A percentile compares a stretch with the other conserved stretches of the same genome.
These are phyloP conservation scores for Bryoglossum gracile DNA, from an alignment of 495 filamentous ascomycete genomes.

Conservation along the genomic window DNA sequence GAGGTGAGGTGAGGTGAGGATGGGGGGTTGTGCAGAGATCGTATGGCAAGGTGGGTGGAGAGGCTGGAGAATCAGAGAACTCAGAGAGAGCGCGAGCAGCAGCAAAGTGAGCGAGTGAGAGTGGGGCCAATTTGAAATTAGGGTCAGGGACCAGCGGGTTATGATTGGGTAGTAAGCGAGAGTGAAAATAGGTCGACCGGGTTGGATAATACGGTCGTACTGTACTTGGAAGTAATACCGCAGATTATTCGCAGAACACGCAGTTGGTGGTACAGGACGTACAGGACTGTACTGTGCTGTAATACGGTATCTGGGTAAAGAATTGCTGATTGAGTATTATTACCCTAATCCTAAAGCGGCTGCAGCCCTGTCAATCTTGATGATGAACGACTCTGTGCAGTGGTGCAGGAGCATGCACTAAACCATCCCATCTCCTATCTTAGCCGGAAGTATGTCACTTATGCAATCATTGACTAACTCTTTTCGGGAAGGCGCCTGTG, in stretches of 20 bases:
- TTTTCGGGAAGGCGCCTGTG: no score
- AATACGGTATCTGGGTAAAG: not conserved
- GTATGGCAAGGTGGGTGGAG: not conserved
- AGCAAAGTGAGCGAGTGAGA: not conserved
- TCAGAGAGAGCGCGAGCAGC: no score
- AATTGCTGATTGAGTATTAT: not conserved
- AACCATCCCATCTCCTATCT: no score
- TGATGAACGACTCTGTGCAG: no score
- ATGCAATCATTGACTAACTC: no score
- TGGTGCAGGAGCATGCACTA: no score
- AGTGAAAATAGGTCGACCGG: not conserved
- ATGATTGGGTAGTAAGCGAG: not conserved
- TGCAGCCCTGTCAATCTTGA: no score
- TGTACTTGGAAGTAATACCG: not conserved
- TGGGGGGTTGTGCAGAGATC: not conserved
- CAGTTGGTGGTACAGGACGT: not conserved
- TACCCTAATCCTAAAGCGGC: not conserved
- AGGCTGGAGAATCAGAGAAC: no score
- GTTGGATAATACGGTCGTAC: not conserved
- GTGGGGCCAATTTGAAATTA: not conserved
- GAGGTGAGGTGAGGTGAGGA: not conserved
- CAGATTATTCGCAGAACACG: not conserved
- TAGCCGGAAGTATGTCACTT: no score
- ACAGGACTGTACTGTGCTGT: not conserved
- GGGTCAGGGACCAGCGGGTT: not conserved